phyloP scores from a whole-genome alignment of 257 asterid species.

The Solanum chaucha region DNA sequence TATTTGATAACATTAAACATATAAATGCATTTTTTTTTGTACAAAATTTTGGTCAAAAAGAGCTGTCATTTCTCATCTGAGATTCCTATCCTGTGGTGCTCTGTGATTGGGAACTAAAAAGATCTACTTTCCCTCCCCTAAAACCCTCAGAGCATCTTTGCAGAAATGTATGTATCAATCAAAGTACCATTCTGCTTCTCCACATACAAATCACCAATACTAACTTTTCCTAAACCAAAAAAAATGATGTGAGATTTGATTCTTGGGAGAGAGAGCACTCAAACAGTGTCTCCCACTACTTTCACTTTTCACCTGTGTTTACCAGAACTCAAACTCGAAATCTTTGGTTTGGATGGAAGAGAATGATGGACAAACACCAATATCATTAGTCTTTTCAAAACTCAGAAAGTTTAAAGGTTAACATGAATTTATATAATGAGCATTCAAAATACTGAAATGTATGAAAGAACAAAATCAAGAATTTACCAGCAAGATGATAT shows the following conservation, averaged over 20 bases:
- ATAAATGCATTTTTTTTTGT: background rate
- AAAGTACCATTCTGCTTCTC: background rate
- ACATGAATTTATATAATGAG: background rate
- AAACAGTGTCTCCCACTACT: constrained; percentile 11
- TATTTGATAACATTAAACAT: constrained; percentile 8
- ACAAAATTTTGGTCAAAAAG: constrained; percentile 27
- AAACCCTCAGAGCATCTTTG: constrained; percentile 59
- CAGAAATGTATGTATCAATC: constrained; percentile 10
- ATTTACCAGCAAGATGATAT: constrained; percentile 11
- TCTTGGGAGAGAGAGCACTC: background rate
- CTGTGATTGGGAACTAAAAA: constrained; percentile 55
- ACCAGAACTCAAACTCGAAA: too few relatives aligned
- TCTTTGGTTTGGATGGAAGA: background rate
- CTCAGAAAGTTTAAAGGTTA: background rate
- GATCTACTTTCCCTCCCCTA: constrained; percentile 39
- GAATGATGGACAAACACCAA: constrained; percentile 12
- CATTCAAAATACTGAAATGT: too few relatives aligned
- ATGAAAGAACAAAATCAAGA: background rate
- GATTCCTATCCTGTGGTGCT: constrained; percentile 85
- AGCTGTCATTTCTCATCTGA: constrained; percentile 55
- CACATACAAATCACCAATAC: constrained; percentile 16
- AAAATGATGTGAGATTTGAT: background rate
- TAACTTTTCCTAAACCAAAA: background rate
- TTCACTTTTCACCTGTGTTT: background rate
- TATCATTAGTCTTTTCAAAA: constrained; percentile 27